These are phyloP conservation scores for Grigorovia transvaalensis DNA, from an alignment of 805 yeast genomes.

Conservation along the genomic window DNA sequence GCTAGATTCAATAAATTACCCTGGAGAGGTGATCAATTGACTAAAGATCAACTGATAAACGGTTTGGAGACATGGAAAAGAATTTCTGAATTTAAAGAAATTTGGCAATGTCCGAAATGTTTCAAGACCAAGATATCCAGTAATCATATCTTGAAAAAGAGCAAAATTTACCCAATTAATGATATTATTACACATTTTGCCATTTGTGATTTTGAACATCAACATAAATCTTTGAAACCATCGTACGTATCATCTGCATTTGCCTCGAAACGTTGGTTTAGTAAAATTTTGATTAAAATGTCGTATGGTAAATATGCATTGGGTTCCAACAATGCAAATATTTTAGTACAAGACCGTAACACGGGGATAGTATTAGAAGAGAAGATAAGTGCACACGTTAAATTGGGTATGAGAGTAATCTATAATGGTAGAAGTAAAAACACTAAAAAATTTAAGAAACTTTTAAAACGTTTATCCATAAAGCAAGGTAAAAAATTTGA, in stretches of 20 bases:
- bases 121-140: conserved; percentile 44
- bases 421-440: conserved; percentile 65
- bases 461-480: conserved; percentile 55
- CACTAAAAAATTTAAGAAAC: conserved; percentile 44
- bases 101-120: conserved; percentile 77
- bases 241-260: conserved; percentile 68
- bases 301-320: conserved; percentile 81
- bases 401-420: conserved; percentile 75
- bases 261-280: conserved; percentile 84
- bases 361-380: conserved; percentile 90
- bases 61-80: conserved; percentile 35
- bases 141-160: conserved; percentile 30
- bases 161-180: conserved; percentile 29
- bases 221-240: conserved; percentile 50
- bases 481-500: conserved; percentile 85
- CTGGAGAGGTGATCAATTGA: conserved; percentile 46
- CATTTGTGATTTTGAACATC: conserved; percentile 67
- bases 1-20: conserved; percentile 35
- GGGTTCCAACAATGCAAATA: conserved; percentile 88
- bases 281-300: conserved; percentile 69
- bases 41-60: conserved; percentile 36
- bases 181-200: conserved; percentile 84
- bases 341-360: conserved; percentile 81
- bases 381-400: conserved; percentile 79
- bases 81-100: conserved; percentile 31